Conservation (phyloP, 345 rosid species). For the Garcia nutans region DNA sequence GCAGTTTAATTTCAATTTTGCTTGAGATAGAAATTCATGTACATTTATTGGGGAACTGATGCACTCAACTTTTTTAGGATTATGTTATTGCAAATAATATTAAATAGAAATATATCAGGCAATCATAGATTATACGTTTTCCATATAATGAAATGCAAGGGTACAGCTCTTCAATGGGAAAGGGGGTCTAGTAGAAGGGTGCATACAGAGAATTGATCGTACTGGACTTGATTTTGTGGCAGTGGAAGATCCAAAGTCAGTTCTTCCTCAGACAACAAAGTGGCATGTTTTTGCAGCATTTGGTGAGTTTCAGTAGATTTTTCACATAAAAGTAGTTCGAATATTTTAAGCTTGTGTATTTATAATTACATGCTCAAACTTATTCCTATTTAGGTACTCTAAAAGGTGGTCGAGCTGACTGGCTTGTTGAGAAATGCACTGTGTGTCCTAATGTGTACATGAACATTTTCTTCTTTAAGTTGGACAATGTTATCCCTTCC, state of each 20-base stretch:
- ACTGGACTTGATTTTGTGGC: slow-evolving; percentile 67
- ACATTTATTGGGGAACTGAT: neutral
- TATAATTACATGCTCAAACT: slow-evolving; percentile 8
- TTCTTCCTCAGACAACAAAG: slow-evolving; percentile 51
- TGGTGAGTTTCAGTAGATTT: slow-evolving; percentile 43
- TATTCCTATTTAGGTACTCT: slow-evolving; percentile 54
- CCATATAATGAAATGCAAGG: slow-evolving; percentile 43
- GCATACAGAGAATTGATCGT: slow-evolving; percentile 58
- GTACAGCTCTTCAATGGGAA: slow-evolving; percentile 93
- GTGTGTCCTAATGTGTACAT: slow-evolving; percentile 41
- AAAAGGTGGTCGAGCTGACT: slow-evolving; percentile 94
- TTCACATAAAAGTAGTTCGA: neutral
- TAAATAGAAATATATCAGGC: neutral
- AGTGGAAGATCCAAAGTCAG: slow-evolving; percentile 49
- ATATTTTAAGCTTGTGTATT: neutral
- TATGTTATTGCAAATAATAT: slow-evolving; percentile 1
- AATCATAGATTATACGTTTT: no score
- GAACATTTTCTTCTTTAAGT: neutral
- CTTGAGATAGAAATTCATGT: neutral
- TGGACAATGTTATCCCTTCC: neutral
- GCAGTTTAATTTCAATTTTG: neutral
- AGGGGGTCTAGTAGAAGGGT: slow-evolving; percentile 69
- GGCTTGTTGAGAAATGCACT: slow-evolving; percentile 94
- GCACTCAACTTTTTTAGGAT: neutral
- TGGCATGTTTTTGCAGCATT: slow-evolving; percentile 92